Conservation (phyloP, 1,284 basidiomycete genomes). For the Mycena citricolor region DNA sequence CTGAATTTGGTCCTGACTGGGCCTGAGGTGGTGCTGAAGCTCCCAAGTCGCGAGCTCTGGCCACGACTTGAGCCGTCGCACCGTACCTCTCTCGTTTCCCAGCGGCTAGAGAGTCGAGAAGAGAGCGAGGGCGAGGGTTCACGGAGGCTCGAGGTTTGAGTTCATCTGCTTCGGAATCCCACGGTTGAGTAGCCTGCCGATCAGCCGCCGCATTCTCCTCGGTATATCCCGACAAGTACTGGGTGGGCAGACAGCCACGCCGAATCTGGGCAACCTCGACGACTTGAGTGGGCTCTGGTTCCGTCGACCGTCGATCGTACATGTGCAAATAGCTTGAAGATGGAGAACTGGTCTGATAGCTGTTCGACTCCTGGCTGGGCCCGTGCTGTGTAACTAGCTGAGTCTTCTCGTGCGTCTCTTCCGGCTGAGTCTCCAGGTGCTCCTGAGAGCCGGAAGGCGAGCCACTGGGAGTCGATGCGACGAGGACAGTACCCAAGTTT, state of each 20-base stretch:
- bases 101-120: conserved; percentile 12
- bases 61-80: no score
- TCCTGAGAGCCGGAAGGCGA: no score
- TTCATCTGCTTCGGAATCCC: no score
- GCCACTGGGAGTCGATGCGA: conserved; percentile 16
- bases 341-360: conserved; percentile 9
- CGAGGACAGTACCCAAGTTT: conserved; percentile 17
- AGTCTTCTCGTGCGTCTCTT: no score
- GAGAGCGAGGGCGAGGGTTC: conserved; percentile 6
- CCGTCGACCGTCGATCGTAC: conserved; percentile 1
- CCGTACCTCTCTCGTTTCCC: conserved; percentile 15
- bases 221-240: no score
- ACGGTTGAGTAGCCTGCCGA: no score
- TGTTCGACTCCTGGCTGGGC: no score
- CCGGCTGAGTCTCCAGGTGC: no score
- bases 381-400: no score
- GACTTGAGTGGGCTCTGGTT: conserved; percentile 15
- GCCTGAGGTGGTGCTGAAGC: background rate
- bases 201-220: no score
- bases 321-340: background rate
- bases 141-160: no score
- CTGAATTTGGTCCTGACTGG: conserved; percentile 7
- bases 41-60: background rate
- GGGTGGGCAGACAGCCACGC: background rate
- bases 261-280: conserved; percentile 10